Base-by-base conservation (phyloP, 148 eudicot genomes). In the Fagopyrum tataricum region DNA sequence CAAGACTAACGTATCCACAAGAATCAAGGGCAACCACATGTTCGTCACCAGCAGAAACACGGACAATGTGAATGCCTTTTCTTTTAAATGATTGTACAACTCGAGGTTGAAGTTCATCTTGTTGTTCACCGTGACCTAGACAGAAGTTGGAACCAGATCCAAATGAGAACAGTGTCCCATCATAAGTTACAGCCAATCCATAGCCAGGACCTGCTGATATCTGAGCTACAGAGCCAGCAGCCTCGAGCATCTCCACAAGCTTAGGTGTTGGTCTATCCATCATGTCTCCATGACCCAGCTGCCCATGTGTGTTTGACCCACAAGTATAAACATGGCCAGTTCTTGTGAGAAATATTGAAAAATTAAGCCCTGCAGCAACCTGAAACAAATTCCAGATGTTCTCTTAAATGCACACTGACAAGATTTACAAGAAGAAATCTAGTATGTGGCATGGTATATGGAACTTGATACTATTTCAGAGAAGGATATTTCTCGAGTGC, bases 11-110 rank as follows among this genome's bases (percentile, higher is more conserved):
- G 82, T 81, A 79, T 81, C 98, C 97, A 77, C 79, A 83, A 68
- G 98, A 91, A 87, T 95, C 98, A 68, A 91, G 96, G 42, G 97
- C 98, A 72, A 95, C 96, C 21, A 85, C 97, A 70, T 95, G 98
- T 82, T 95, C 98, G 79, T 91, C 98, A 64, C 96, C 97, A 42
- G 98, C 97, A 76, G 92, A 91, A n/a, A 88, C 97, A 18, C 96
- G 89, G 79, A 88, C 82, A 62, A 95, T 78, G 70, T 88, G 92
- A 74, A 91, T 79, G 68, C 91, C 86, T 77, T 86, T 92, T 83
- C 87, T 91, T 79, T 74, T 82, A 72, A 95, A 92, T 44, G 82
- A 84, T 76, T 83, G 83, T 48, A 95, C 81, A 55, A 87, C 83
- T 44, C 97, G 86, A 46, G 98, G 98, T 74, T 75, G 91, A 68